Base-by-base conservation (phyloP, 23 red algal genomes). In the Agarophyton chilense region DNA sequence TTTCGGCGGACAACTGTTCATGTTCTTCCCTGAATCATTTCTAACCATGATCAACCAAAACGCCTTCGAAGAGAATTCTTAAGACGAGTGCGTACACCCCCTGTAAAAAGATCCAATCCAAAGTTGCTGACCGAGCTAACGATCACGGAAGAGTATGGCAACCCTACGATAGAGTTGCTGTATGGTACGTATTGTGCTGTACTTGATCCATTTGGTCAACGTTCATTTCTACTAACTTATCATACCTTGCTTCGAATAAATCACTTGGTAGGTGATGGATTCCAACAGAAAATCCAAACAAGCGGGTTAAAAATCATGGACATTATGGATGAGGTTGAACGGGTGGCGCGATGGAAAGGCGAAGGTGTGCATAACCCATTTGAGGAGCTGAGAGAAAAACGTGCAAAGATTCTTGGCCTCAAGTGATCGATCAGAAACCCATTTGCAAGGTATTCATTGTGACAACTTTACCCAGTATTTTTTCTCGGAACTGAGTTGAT, bases 251-350 rank as follows among this genome's bases (percentile, higher is more conserved):
- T 24, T 2, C 42, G 2, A 10, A 28, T 7, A 29, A 4, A 29
- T 61, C 57, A 5, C 19, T 25, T 21, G 4, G 22, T 40, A 88
- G 76, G 35, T 72, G 87, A 91, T 36, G 76, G 76, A 7, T 40
- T 44, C 22, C 21, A 91, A 24, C 87, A 91, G 56, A 66, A 31
- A 34, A 65, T 91, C 22, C 24, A 64, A 6, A 51, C 87, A n/a
- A 60, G 68, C 19, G 87, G 87, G 10, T 52, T 72, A 57, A 91
- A 67, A 41, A 81, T 91, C 29, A 39, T 68, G 44, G 87, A 91
- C 33, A 66, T 91, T 13, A 52, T 91, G 33, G 76, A 91, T 38
- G 74, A 91, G 36, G 87, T 91, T 56, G 87, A 91, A 56, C 24
- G 87, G 3, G 58, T 79, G 11, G 87, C 87, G 11, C 36, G 87